Base-by-base conservation (phyloP, 2,329 filamentous ascomycete genomes). In the Penicillium sp. region DNA sequence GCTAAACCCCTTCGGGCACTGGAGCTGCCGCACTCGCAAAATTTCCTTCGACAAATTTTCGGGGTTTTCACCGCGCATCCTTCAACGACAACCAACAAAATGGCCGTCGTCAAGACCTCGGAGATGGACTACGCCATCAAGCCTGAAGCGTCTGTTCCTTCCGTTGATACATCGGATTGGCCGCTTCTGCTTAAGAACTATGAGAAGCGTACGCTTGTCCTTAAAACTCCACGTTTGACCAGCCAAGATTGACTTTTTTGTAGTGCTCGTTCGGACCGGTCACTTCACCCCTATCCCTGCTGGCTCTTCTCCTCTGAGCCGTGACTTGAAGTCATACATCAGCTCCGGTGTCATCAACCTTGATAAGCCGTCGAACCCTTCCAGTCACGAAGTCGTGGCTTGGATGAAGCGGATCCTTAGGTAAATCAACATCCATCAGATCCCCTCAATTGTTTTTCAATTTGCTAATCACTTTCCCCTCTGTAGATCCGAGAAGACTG, bases 401-500 rank as follows among this genome's bases (percentile, higher is more conserved):
- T 99, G 94, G 94, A 89, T 97, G 68, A 99, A 99, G 88, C 88
- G 93, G 69, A 97, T 97, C 70, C 83, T 99, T 54, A 88, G 89
- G 88, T 91, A 85, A 78, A 30, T 17, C 25, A 41, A 25, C 30
- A 11, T 9, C 26, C 25, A 14, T 26, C 38, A 35, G 33, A 36
- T n/a, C 41, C 19, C 30, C 26, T 50, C 51, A 47, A 46, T 50
- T 8, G 28, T 8, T 40, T 19, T 26, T 16, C 14, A 41, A 28
- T 12, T 55, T 61, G 30, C 67, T 70, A 45, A 69, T 33, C 22
- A 31, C 28, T 44, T 45, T 33, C 33, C 9, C 53, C 54, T 59
- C 45, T 16, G 2, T 62, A 90, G 90, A 72, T 87, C 89, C 61
- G 93, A 99, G 74, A 97, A 97, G 81, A 99, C 94, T 59, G 94